Evolutionary conservation across 1,139 yeast species (phyloP).

Genomic region (Kodamaea ohmeri): DNA sequence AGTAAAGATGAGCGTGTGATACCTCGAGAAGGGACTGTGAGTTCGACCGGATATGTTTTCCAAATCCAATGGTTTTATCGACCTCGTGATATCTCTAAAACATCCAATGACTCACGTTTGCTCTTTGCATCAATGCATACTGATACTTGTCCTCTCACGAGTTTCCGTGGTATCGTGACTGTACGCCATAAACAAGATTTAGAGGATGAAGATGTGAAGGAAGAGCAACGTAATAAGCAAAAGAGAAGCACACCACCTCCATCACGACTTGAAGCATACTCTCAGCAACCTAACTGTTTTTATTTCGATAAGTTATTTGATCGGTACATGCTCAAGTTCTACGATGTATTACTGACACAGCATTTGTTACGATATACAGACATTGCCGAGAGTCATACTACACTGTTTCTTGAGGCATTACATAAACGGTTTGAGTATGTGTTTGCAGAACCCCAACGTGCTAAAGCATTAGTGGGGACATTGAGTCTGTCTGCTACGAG

Average conservation of each 20-base stretch:
- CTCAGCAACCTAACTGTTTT: constrained; percentile 63
- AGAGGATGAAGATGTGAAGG: constrained; percentile 32
- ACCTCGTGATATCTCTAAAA: constrained; percentile 76
- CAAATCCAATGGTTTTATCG: constrained; percentile 91
- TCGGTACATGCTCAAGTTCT: constrained; percentile 79
- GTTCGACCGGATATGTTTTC: constrained; percentile 53
- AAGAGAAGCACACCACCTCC: too few species aligned
- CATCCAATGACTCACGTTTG: constrained; percentile 67
- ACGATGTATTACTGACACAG: constrained; percentile 55
- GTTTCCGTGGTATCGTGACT: constrained; percentile 72
- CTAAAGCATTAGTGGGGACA: constrained; percentile 60
- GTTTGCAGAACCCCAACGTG: constrained; percentile 70
- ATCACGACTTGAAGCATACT: constrained; percentile 50
- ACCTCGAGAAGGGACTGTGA: constrained; percentile 15
- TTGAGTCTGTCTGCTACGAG: constrained; percentile 53
- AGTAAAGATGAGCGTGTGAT: constrained; percentile 5
- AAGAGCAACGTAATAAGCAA: background rate
- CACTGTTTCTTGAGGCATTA: constrained; percentile 59
- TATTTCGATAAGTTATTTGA: constrained; percentile 87
- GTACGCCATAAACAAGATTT: constrained; percentile 71
- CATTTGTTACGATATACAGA: constrained; percentile 51
- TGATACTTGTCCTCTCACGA: constrained; percentile 74
- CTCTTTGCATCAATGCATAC: constrained; percentile 85
- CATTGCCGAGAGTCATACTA: constrained; percentile 53
- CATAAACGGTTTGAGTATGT: constrained; percentile 69